Base-by-base conservation (phyloP, 306 rosid species). In the Dryas octopetala region DNA sequence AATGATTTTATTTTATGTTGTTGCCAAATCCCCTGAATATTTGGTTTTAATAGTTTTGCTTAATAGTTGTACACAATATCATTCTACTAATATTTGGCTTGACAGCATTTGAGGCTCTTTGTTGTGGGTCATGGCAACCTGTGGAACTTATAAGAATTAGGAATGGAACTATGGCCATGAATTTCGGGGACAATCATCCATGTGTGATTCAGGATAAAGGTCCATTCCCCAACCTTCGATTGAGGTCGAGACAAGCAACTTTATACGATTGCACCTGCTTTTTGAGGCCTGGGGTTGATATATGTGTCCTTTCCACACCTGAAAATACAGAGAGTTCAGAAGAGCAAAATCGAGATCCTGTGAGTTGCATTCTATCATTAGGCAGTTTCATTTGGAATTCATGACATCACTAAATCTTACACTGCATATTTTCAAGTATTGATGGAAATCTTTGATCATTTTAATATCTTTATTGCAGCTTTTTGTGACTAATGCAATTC, bases 71-170 rank as follows among this genome's bases (percentile, higher is more conserved):
- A 32, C 38, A 45, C 74, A 16, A 4, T 9, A 51, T 62, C 68
- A 16, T 61, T 51, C 15, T 28, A 28, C 80, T 66, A 10, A 52
- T 28, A 7, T 15, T 68, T n/a, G 71, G 28, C 63, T 79, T 74
- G 70, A 54, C 85, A 91, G 98, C 93, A 7, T 94, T 94, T 75
- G 98, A 94, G 83, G 96, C 95, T 54, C 79, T 76, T 50, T 79
- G 73, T 49, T 78, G 45, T 74, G 91, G 93, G 26, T 86, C 97
- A 66, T 94, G 98, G 98, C 82, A 87, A 83, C 71, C 88, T 11
- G 89, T 87, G 83, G 86, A 94, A 66, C 83, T 60, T 75, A 46
- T 94, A 71, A 79, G 83, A 73, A 84, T 94, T 32, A 74, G 80
- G 69, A 66, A 76, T 15, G 98, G 98, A 77, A 67, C 85, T 40